phyloP scores from a whole-genome alignment of 2,329 filamentous ascomycete genomes.

The Aspergillus persii region DNA sequence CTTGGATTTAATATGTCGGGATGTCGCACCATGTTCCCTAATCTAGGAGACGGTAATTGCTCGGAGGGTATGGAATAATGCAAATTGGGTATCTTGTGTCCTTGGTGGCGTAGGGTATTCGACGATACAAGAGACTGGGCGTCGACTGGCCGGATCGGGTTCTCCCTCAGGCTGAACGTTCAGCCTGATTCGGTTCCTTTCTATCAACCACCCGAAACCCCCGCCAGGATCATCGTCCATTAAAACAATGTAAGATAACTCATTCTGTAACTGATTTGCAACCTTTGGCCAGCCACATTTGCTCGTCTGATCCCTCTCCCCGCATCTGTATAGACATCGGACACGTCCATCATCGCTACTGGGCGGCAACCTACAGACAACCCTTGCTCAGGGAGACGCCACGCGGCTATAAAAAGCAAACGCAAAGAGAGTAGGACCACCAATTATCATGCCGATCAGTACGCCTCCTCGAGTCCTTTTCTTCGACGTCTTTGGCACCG shows the following conservation, averaged over 20 bases:
- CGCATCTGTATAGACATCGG: not conserved
- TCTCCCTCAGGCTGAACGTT: not conserved
- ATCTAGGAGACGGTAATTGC: not conserved
- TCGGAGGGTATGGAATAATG: not conserved
- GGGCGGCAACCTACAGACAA: not conserved
- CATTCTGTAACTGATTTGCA: not conserved
- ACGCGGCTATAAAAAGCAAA: not conserved
- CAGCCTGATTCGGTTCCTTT: not conserved
- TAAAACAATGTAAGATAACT: not conserved
- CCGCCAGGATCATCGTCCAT: not conserved
- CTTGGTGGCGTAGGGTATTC: too few species aligned
- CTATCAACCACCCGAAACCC: not conserved
- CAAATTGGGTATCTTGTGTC: too few species aligned
- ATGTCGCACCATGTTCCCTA: not conserved
- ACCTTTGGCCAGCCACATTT: too few species aligned
- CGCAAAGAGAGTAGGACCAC: not conserved
- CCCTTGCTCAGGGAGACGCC: not conserved
- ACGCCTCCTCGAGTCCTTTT: slow-evolving; percentile 27
- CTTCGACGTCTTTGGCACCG: slow-evolving; percentile 52
- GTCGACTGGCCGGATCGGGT: not conserved
- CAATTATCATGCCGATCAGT: slow-evolving; percentile 21
- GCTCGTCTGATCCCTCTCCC: too few species aligned
- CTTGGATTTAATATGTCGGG: not conserved
- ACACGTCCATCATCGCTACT: not conserved
- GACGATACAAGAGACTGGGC: too few species aligned